Evolutionary conservation across 768 basidiomycete genomes (phyloP).

Genomic region (Hortiboletus campestris): DNA sequence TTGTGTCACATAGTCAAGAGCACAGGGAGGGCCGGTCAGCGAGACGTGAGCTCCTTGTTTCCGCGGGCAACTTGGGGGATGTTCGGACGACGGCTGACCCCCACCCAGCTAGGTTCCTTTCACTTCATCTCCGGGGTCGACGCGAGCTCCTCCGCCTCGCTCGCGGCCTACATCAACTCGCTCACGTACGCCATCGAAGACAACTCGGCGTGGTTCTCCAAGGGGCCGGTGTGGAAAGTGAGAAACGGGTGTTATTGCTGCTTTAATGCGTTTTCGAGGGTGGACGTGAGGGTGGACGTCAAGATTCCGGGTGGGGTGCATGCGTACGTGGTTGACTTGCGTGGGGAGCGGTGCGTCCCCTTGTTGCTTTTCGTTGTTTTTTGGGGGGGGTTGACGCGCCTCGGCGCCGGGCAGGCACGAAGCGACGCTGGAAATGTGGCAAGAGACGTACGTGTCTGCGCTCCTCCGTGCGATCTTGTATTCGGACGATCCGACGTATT

Average conservation of each 20-base stretch:
- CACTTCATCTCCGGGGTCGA: constrained; percentile 99
- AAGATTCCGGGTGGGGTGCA: constrained; percentile 97
- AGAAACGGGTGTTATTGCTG: constrained; percentile 93
- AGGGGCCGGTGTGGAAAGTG: constrained; percentile 84
- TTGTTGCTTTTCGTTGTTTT: too few relatives aligned
- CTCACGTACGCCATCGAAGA: constrained; percentile 96
- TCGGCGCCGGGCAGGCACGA: constrained; percentile 53
- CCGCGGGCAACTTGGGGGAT: too few relatives aligned
- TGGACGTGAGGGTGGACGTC: constrained; percentile 96
- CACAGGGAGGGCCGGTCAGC: constrained; percentile 75
- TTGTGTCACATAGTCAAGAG: constrained; percentile 94
- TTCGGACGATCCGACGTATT: constrained; percentile 91
- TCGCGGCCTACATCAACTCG: constrained; percentile 98
- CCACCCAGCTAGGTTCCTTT: constrained; percentile 86
- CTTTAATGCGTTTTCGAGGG: constrained; percentile 97
- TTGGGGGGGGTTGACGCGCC: not conserved
- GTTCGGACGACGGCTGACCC: not conserved
- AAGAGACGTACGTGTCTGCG: constrained; percentile 95
- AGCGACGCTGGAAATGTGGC: constrained; percentile 91
- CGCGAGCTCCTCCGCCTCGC: constrained; percentile 94
- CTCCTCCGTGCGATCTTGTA: constrained; percentile 89
- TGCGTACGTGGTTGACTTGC: constrained; percentile 89
- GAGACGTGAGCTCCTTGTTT: constrained; percentile 72
- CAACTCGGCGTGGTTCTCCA: constrained; percentile 87
- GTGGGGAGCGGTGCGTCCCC: constrained; percentile 91